A percentile compares a stretch with the other conserved stretches of the same genome.
Conservation (phyloP, 1,284 basidiomycete genomes). For the Somion occarium region DNA sequence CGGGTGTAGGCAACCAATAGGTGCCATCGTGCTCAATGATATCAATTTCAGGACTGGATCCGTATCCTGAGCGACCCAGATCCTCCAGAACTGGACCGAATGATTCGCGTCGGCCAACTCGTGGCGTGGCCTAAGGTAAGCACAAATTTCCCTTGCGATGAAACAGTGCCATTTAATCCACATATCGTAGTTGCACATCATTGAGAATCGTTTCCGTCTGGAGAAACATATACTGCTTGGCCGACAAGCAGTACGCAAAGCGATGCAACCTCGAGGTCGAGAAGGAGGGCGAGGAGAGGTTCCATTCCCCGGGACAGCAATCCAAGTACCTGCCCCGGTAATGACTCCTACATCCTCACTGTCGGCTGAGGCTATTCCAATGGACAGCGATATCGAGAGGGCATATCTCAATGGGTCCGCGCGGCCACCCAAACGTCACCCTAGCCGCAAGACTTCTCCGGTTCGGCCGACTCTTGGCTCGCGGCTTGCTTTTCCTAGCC, state of each 20-base stretch:
- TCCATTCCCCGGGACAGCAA: constrained; percentile 20
- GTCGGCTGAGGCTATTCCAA: constrained; percentile 47
- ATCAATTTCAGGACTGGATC: constrained; percentile 76
- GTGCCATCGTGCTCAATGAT: constrained; percentile 5
- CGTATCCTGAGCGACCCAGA: constrained; percentile 83
- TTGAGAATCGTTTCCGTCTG: constrained; percentile 76
- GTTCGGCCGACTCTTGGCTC: not conserved
- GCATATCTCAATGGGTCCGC: constrained; percentile 31
- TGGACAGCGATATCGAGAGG: constrained; percentile 51
- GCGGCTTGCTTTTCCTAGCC: not conserved
- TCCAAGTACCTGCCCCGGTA: constrained; percentile 14
- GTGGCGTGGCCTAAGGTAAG: constrained; percentile 92
- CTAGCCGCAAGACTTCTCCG: constrained; percentile 3
- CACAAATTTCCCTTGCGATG: constrained; percentile 11
- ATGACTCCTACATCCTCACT: constrained; percentile 25
- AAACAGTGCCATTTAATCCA: not conserved
- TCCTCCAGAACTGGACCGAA: constrained; percentile 71
- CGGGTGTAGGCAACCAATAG: constrained; percentile 4
- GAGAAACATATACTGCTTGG: constrained; percentile 84
- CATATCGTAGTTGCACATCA: constrained; percentile 74
- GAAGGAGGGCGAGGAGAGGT: constrained; percentile 18
- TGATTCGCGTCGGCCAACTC: constrained; percentile 83
- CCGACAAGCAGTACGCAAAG: constrained; percentile 65
- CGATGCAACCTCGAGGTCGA: constrained; percentile 32
- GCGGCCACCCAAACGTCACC: not conserved